Percentiles rank a stretch among this genome's conserved stretches.
These are phyloP conservation scores for Ogataea dorogensis DNA, from an alignment of 805 yeast species.

Conservation along the genomic window DNA sequence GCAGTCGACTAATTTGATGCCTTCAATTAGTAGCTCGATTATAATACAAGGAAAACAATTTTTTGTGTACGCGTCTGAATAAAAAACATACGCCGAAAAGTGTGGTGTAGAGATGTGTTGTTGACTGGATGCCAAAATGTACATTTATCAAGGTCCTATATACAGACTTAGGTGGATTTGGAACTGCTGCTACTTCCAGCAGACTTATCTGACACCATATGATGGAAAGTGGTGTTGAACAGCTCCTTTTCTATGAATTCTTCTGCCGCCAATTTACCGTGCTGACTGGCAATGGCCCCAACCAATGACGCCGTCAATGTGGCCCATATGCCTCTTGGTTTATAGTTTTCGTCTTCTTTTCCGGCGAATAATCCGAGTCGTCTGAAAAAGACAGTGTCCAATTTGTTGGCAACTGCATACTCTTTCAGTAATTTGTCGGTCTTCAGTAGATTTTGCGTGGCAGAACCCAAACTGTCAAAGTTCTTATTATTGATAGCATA, in stretches of 20 bases:
- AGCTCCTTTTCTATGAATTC: conserved; percentile 52
- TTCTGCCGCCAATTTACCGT: conserved; percentile 60
- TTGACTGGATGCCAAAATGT: conserved; percentile 9
- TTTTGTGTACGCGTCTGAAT: conserved; percentile 1
- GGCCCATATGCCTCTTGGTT: conserved; percentile 31
- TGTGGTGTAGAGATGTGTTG: conserved; percentile 5
- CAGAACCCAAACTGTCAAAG: conserved; percentile 60
- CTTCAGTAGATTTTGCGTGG: conserved; percentile 48
- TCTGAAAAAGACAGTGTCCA: conserved; percentile 64
- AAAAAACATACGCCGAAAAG: not conserved
- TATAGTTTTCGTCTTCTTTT: conserved; percentile 34
- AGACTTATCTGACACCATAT: conserved; percentile 3
- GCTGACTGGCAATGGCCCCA: conserved; percentile 64
- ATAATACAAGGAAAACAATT: conserved; percentile 7
- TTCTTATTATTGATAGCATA: conserved; percentile 47
- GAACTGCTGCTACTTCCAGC: not conserved
- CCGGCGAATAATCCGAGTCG: conserved; percentile 39
- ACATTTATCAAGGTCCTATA: conserved; percentile 12
- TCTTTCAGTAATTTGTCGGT: conserved; percentile 51
- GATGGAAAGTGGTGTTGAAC: conserved; percentile 4
- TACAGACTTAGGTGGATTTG: conserved; percentile 13
- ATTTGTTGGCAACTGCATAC: conserved; percentile 47
- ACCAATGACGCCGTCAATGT: conserved; percentile 46
- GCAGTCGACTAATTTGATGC: not conserved
- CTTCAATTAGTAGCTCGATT: not conserved